A percentile compares a stretch with the other conserved stretches of the same genome.
Evolutionary conservation across 768 basidiomycete species (phyloP).

Genomic region (Termitomyces sp.): DNA sequence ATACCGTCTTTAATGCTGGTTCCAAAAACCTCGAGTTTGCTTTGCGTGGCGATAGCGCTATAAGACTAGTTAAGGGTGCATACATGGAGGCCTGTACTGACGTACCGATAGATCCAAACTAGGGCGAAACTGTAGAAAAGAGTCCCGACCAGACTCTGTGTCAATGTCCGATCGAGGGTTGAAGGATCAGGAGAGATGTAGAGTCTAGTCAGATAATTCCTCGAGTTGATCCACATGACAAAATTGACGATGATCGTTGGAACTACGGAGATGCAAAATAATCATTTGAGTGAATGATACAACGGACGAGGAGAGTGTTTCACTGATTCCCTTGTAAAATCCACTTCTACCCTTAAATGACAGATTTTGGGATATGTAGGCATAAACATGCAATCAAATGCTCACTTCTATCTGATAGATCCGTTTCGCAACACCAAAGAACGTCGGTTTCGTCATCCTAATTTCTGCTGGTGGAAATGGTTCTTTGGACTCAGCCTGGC

Average conservation of each 20-base stretch:
- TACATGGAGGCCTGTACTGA: background rate
- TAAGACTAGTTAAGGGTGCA: background rate
- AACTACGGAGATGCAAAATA: conserved; percentile 1
- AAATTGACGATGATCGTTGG: conserved; percentile 8
- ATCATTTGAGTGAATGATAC: background rate
- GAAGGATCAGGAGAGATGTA: conserved; percentile 18
- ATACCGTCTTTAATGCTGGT: conserved; percentile 37
- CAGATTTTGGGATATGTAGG: background rate
- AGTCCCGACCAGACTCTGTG: conserved; percentile 4
- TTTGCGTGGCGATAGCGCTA: conserved; percentile 47
- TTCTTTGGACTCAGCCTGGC: background rate
- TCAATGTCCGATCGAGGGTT: background rate
- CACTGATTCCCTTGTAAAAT: conserved; percentile 13
- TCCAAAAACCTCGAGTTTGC: conserved; percentile 43
- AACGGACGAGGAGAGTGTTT: background rate
- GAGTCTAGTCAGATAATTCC: background rate
- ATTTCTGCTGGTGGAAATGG: background rate
- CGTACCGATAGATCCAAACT: conserved; percentile 16
- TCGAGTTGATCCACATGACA: conserved; percentile 1
- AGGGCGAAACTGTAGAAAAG: conserved; percentile 11
- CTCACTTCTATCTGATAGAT: conserved; percentile 12
- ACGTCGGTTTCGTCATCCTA: conserved; percentile 2
- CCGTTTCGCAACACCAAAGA: conserved; percentile 6
- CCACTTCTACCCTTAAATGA: conserved; percentile 10
- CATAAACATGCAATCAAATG: background rate